Evolutionary conservation across 225 moss, liverwort and hornwort species (phyloP).

Genomic region (Asterella californica): DNA sequence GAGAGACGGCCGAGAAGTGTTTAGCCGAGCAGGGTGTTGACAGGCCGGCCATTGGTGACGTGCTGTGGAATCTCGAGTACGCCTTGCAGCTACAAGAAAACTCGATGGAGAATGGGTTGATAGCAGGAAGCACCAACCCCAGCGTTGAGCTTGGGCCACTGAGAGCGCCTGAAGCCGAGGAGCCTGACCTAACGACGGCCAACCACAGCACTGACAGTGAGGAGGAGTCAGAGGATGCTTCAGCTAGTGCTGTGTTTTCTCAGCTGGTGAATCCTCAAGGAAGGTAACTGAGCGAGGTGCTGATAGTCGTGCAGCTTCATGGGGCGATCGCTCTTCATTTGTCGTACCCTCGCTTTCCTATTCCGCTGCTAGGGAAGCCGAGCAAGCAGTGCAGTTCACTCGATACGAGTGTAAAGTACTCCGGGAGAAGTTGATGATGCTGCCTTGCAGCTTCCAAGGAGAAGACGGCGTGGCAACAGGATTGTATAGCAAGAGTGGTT

Average conservation of each 20-base stretch:
- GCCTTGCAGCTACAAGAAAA: constrained; percentile 80
- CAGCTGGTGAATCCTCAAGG: constrained; percentile 94
- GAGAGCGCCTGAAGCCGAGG: constrained; percentile 43
- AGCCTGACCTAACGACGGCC: constrained; percentile 59
- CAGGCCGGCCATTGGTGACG: constrained; percentile 88
- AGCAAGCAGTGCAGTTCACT: constrained; percentile 13
- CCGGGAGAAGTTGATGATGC: constrained; percentile 4
- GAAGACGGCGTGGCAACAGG: not conserved
- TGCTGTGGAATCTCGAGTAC: constrained; percentile 87
- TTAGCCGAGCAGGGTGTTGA: constrained; percentile 81
- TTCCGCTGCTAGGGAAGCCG: not conserved
- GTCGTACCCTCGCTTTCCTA: constrained; percentile 8
- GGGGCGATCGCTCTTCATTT: constrained; percentile 1
- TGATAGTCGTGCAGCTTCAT: constrained; percentile 12
- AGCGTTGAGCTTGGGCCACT: constrained; percentile 42
- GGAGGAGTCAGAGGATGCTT: constrained; percentile 60
- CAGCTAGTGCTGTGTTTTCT: constrained; percentile 87
- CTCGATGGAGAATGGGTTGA: constrained; percentile 55
- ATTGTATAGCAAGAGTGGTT: constrained; percentile 13
- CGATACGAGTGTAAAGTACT: constrained; percentile 10
- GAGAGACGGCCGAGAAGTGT: constrained; percentile 93
- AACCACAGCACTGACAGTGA: constrained; percentile 60
- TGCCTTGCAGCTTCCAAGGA: constrained; percentile 3
- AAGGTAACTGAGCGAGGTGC: constrained; percentile 50
- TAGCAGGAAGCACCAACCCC: constrained; percentile 66